Evolutionary conservation across 2,329 filamentous ascomycete genomes (phyloP), one percentile per base, ranked within the genome.

Genomic region (Monilinia aucupariae): DNA sequence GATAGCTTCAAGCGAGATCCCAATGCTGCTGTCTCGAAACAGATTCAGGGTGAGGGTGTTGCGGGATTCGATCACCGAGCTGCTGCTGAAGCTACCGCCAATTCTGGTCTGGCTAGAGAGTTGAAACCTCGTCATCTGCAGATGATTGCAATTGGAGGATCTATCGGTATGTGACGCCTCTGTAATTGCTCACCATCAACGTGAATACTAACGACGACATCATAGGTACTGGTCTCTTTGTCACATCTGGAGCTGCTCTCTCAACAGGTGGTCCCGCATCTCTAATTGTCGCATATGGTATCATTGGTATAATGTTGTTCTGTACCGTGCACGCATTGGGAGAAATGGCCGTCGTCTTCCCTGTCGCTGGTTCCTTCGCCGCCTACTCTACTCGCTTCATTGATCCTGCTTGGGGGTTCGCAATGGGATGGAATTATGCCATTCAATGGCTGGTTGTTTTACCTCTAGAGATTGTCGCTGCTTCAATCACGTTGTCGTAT

Each of bases 351-450:
- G 92, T 96, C 30, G 78, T 91, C n/a, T 97, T 92, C 71, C 92
- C 92, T 2, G 88, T 97, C 30, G 89, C 92, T 25, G 93, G 92
- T 62, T 94, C 91, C 13, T 97, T 97, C 74, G 90, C 91, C 0
- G 87, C 91, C 8, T 97, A 92, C 77, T 93, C 92, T n/a, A 96
- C 91, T 30, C 85, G 93, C 12, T 97, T 97, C 71, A 76, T 97
- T 13, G 92, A 97, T 72, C 92, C 92, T 1, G 92, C 92, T 0
- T 96, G 91, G 91, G 92, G 91, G 0, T 96, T 96, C 71, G 90
- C 91, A 55, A 94, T 96, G 89, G 92, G 91, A 20, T 96, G 91
- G 91, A 96, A 87, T 72, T 70, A 96, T 73, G 90, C 89, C 6
- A 75, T 96, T 66, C 89, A 94, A 76, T 96, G 92, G 92, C 81